A percentile compares a stretch with the other conserved stretches of the same genome.
Conservation (phyloP, 345 rosid species). For the Hibiscus tridactylites region DNA sequence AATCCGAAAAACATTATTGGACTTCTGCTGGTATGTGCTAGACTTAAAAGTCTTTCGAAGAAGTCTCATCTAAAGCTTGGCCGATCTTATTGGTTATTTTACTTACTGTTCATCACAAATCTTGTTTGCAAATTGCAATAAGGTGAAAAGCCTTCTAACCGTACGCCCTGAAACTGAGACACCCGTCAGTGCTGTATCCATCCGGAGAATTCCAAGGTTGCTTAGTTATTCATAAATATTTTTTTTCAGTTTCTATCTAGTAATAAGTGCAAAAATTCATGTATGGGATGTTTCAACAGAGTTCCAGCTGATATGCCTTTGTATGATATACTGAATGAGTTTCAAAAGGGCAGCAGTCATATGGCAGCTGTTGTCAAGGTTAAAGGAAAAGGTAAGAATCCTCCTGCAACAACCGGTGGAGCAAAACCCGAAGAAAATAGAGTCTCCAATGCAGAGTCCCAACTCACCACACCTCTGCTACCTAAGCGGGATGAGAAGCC, state of each 20-base stretch:
- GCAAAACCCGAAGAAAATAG: conserved; percentile 34
- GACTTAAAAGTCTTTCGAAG: conserved; percentile 4
- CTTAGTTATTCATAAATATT: not conserved
- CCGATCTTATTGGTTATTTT: not conserved
- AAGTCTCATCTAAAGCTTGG: not conserved
- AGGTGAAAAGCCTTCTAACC: conserved; percentile 94
- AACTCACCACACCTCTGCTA: conserved; percentile 58
- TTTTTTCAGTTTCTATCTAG: not conserved
- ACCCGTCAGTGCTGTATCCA: conserved; percentile 75
- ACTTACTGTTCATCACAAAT: not conserved
- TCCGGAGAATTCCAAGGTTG: conserved; percentile 87
- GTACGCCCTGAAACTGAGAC: conserved; percentile 97
- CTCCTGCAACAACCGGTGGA: conserved; percentile 26
- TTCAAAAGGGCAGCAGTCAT: conserved; percentile 98
- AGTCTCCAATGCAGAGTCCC: conserved; percentile 25
- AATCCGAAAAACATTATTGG: conserved; percentile 83
- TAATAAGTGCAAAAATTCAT: not conserved
- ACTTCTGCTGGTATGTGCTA: conserved; percentile 68
- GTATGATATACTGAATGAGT: conserved; percentile 90
- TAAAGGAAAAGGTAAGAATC: conserved; percentile 45
- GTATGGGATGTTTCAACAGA: conserved; percentile 31
- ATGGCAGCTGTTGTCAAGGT: conserved; percentile 96
- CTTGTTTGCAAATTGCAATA: conserved; percentile 5
- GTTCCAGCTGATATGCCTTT: conserved; percentile 96
- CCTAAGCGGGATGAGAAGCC: conserved; percentile 41